These are phyloP conservation scores for Ophiostoma angusticollis DNA, from an alignment of 2,329 filamentous ascomycete genomes.

Conservation along the genomic window DNA sequence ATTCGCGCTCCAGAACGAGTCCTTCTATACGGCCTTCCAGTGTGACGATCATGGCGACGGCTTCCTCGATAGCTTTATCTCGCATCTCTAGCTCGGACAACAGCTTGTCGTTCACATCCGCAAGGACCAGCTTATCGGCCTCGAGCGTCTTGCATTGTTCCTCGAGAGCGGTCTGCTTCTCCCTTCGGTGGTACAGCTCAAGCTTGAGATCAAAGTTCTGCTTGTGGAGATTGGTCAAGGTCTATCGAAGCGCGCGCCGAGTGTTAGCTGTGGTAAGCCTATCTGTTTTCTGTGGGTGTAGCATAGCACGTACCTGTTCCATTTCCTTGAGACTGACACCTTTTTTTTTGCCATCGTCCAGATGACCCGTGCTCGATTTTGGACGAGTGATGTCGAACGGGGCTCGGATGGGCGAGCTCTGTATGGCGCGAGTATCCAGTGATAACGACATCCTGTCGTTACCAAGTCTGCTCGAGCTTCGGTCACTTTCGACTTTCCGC, in stretches of 20 bases:
- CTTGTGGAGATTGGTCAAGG: constrained; percentile 56
- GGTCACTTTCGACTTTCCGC: constrained; percentile 36
- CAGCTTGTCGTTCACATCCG: constrained; percentile 45
- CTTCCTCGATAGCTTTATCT: constrained; percentile 58
- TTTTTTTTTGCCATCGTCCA: constrained; percentile 33
- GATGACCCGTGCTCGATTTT: constrained; percentile 27
- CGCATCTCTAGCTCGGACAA: constrained; percentile 50
- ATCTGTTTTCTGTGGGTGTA: no score
- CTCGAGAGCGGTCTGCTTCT: constrained; percentile 46
- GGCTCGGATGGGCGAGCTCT: constrained; percentile 27
- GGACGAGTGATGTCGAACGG: constrained; percentile 26
- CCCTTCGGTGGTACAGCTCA: constrained; percentile 55
- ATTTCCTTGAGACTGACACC: constrained; percentile 53
- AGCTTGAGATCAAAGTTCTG: constrained; percentile 68
- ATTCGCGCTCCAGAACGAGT: constrained; percentile 38
- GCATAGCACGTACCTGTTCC: constrained; percentile 42
- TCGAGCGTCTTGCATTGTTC: constrained; percentile 31
- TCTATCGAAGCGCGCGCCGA: constrained; percentile 30
- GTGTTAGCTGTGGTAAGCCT: no score
- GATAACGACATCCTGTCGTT: constrained; percentile 27
- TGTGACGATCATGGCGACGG: constrained; percentile 54
- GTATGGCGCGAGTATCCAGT: constrained; percentile 25
- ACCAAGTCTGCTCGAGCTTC: constrained; percentile 24
- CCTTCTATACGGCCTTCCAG: constrained; percentile 48
- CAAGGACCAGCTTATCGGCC: constrained; percentile 46